These are phyloP conservation scores for Quercus lobata DNA, from an alignment of 331 rosid genomes.

Conservation along the genomic window DNA sequence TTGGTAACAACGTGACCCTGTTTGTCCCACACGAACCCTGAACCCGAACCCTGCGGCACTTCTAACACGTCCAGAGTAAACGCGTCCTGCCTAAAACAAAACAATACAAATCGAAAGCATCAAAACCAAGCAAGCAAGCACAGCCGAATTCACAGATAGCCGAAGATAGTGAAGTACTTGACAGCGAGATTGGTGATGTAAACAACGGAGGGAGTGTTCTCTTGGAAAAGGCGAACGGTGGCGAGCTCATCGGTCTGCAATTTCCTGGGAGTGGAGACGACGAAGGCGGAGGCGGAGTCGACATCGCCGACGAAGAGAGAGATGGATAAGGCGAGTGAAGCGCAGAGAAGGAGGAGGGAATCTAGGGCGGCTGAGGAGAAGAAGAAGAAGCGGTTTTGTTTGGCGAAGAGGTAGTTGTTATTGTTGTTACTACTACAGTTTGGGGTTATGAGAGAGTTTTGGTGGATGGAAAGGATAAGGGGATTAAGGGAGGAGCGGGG, in stretches of 20 bases:
- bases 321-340: conserved; percentile 64
- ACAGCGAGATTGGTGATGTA: conserved; percentile 90
- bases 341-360: conserved; percentile 53
- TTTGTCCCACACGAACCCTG: conserved; percentile 93
- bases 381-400: conserved; percentile 16
- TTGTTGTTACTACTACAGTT: background rate
- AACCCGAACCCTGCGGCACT: conserved; percentile 97
- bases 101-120: conserved; percentile 13
- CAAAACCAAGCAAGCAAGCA: background rate
- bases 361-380: conserved; percentile 31
- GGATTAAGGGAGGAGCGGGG: conserved; percentile 8
- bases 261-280: conserved; percentile 64
- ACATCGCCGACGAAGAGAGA: conserved; percentile 52
- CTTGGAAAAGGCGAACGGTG: conserved; percentile 86
- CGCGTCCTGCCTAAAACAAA: conserved; percentile 82
- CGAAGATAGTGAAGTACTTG: conserved; percentile 30
- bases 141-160: background rate
- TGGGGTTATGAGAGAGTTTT: background rate
- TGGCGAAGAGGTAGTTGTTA: conserved; percentile 2
- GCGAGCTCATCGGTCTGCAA: conserved; percentile 92
- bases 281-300: conserved; percentile 80
- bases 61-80: conserved; percentile 89
- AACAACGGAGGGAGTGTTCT: conserved; percentile 94
- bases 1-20: conserved; percentile 84
- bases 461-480: conserved; percentile 26